Evolutionary conservation across 768 basidiomycete genomes (phyloP), one percentile per base, ranked within the genome.

Genomic region (Suillus bovinus): DNA sequence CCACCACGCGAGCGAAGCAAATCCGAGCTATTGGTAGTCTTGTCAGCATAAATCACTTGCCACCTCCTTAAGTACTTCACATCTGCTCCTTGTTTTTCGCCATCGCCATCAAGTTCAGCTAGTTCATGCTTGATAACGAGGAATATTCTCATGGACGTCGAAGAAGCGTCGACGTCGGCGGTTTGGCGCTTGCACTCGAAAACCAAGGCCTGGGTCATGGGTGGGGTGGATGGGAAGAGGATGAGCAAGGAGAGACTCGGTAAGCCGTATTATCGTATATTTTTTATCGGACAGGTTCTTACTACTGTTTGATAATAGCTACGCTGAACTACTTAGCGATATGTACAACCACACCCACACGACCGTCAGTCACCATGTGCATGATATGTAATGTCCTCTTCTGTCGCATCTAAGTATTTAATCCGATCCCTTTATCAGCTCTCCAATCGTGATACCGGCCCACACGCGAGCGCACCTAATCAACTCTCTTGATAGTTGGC

Each of bases 141-240:
- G 75, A 74, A 39, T 66, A 59, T 34, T 54, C 62, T 53, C 71
- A 72, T 49, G 75, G 70, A 41, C 77, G 85, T 62, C 80, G 94
- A 59, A 80, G 91, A 53, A 94, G 91, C 71, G 93, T 95, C 61
- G 95, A 98, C 75, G 83, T 93, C 47, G 95, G 95, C 14, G 95
- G 94, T 36, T 82, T 98, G 62, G 86, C 88, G 61, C 87, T 94
- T 55, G 93, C 94, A 0, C 84, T 91, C 56, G 80, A 78, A 61
- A 84, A 84, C 66, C 78, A 74, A 53, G 85, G 84, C 47, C 78
- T 84, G 63, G 89, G 91, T 31, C 84, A 86, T 69, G 90, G 90
- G 41, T 90, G 91, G 89, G 82, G 86, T 44, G 80, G 84, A 47
- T 79, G 84, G 80, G 82, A 82, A 54, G 78, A 83, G 72, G 69